Conservation (phyloP, 192 early-diverging fungal species). For the Rhizophlyctis rosea region DNA sequence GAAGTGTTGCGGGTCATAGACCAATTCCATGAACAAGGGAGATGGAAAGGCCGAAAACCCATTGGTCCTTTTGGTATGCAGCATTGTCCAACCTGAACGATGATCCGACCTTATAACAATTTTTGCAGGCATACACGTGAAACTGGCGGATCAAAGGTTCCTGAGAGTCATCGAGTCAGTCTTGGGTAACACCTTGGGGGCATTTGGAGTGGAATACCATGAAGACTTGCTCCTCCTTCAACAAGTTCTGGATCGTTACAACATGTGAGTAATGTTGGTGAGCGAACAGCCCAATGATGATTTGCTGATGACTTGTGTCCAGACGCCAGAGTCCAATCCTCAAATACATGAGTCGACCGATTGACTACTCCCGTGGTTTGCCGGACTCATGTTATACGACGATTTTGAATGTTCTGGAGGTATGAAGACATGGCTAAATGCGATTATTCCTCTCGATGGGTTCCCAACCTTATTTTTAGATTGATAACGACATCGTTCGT, state of each 20-base stretch:
- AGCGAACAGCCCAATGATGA: slow-evolving; percentile 4
- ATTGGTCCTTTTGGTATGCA: slow-evolving; percentile 58
- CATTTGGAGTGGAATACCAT: slow-evolving; percentile 34
- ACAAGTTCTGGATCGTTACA: slow-evolving; percentile 12
- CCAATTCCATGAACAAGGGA: slow-evolving; percentile 61
- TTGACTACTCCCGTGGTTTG: slow-evolving; percentile 16
- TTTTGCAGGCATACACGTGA: slow-evolving; percentile 22
- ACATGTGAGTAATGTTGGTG: neutral
- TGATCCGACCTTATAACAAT: slow-evolving; percentile 13
- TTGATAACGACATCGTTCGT: slow-evolving; percentile 23
- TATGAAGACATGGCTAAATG: neutral
- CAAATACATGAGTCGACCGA: slow-evolving; percentile 1
- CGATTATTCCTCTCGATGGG: neutral
- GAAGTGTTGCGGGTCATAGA: slow-evolving; percentile 69
- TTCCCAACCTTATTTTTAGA: slow-evolving; percentile 6
- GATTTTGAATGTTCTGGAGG: slow-evolving; percentile 17
- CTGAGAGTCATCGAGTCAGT: slow-evolving; percentile 30
- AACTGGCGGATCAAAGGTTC: slow-evolving; percentile 17
- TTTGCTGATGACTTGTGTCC: slow-evolving; percentile 3
- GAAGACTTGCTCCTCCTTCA: slow-evolving; percentile 33
- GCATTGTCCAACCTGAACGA: slow-evolving; percentile 50
- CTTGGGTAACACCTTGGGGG: slow-evolving; percentile 25
- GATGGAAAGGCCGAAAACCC: slow-evolving; percentile 68
- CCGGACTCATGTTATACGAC: slow-evolving; percentile 16
- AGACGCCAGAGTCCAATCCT: slow-evolving; percentile 1